Evolutionary conservation across 208 protist species (phyloP).

Genomic region (Lotmaria passim): DNA sequence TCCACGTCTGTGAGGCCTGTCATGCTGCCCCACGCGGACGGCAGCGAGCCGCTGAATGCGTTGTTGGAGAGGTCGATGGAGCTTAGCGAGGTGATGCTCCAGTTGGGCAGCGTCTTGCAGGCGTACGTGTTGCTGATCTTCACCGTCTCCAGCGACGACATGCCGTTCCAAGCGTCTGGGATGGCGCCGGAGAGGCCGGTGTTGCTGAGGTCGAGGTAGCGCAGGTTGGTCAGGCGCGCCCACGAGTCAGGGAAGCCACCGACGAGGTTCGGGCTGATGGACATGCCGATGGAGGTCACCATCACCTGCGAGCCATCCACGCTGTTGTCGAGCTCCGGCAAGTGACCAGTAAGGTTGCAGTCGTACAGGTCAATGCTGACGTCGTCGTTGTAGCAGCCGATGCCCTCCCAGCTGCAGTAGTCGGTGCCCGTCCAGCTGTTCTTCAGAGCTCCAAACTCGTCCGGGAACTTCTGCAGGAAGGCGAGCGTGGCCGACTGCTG

Average conservation of each 20-base stretch:
- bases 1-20: constrained; percentile 18
- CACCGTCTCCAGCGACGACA: constrained; percentile 17
- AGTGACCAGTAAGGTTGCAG: constrained; percentile 9
- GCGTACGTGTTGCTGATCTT: constrained; percentile 12
- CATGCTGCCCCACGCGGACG: constrained; percentile 17
- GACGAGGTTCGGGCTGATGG: constrained; percentile 14
- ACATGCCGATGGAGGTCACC: constrained; percentile 21
- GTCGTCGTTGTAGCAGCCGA: constrained; percentile 26
- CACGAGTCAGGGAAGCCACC: constrained; percentile 15
- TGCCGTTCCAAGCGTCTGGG: constrained; percentile 30
- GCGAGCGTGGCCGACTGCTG: neutral
- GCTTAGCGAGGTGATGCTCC: constrained; percentile 20
- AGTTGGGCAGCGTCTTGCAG: constrained; percentile 17
- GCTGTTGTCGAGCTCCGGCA: constrained; percentile 1
- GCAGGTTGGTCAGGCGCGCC: constrained; percentile 9
- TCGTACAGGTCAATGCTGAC: constrained; percentile 27
- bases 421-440: constrained; percentile 11
- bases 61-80: constrained; percentile 23
- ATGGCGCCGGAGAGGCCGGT: constrained; percentile 15
- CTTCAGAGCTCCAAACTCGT: neutral
- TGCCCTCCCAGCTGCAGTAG: constrained; percentile 26
- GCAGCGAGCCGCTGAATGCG: constrained; percentile 16
- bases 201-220: constrained; percentile 27
- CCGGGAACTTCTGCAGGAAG: neutral
- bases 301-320: constrained; percentile 5